Conservation (phyloP, 2,329 filamentous ascomycete genomes). For the Alternaria sp. region DNA sequence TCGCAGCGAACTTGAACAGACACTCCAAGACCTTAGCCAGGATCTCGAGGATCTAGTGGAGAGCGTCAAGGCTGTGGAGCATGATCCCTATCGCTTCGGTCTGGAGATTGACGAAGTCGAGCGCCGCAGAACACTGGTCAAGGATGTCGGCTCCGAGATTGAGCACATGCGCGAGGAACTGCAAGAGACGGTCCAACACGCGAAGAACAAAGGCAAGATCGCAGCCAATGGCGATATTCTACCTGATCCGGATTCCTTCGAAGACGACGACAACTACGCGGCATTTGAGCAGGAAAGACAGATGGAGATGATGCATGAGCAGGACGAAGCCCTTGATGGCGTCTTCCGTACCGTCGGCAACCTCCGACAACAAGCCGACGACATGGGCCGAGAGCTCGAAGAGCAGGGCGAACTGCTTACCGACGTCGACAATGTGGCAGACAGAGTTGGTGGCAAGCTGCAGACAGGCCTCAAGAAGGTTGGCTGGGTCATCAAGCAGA, state of each 20-base stretch:
- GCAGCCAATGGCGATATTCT: conserved; percentile 56
- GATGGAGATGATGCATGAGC: conserved; percentile 88
- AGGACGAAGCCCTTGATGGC: conserved; percentile 90
- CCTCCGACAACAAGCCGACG: conserved; percentile 85
- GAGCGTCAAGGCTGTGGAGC: conserved; percentile 85
- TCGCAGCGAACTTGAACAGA: conserved; percentile 77
- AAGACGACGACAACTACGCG: conserved; percentile 68
- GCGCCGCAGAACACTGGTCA: conserved; percentile 79
- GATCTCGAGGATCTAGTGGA: conserved; percentile 89
- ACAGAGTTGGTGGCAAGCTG: conserved; percentile 84
- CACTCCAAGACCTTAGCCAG: conserved; percentile 73
- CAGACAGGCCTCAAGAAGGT: conserved; percentile 88
- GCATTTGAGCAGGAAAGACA: conserved; percentile 93
- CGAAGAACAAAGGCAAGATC: conserved; percentile 46
- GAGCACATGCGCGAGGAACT: conserved; percentile 89
- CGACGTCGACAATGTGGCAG: conserved; percentile 81
- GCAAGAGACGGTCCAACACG: conserved; percentile 61
- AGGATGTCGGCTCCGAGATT: conserved; percentile 87
- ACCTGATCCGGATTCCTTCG: conserved; percentile 66
- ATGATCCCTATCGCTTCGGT: conserved; percentile 85
- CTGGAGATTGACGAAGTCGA: conserved; percentile 82
- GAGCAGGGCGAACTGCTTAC: conserved; percentile 92
- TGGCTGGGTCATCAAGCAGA: conserved; percentile 80
- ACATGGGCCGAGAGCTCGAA: conserved; percentile 95
- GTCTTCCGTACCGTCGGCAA: conserved; percentile 94